Percentiles rank a stretch among this genome's conserved stretches.
Conservation (phyloP, 257 asterid genomes). For the Linderniella brevidens region DNA sequence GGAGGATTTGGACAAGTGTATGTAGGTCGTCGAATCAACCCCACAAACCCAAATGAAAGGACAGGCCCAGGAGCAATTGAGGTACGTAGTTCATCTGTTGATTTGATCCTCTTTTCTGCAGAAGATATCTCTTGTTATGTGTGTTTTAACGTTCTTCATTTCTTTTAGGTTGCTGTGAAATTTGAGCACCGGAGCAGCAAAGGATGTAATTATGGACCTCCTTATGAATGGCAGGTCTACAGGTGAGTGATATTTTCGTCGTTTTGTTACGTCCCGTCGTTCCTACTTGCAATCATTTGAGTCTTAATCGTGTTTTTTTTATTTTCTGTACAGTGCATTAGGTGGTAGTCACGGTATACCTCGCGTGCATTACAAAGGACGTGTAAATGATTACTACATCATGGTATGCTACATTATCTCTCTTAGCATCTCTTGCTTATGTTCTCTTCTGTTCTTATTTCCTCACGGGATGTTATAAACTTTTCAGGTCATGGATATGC, state of each 20-base stretch:
- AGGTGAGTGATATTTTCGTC: slow-evolving; percentile 18
- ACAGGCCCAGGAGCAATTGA: slow-evolving; percentile 77
- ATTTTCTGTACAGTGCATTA: slow-evolving; percentile 18
- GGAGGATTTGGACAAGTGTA: slow-evolving; percentile 96
- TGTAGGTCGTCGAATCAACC: slow-evolving; percentile 69
- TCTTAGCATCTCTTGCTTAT: too few relatives aligned
- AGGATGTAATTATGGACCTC: slow-evolving; percentile 80
- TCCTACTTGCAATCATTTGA: background rate
- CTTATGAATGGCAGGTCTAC: slow-evolving; percentile 82
- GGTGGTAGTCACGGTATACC: slow-evolving; percentile 89
- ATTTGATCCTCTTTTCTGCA: slow-evolving; percentile 6
- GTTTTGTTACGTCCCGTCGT: background rate
- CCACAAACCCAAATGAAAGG: slow-evolving; percentile 49
- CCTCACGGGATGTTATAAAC: slow-evolving; percentile 3
- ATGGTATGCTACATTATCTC: slow-evolving; percentile 28
- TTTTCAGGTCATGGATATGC: slow-evolving; percentile 92
- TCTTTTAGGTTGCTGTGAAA: slow-evolving; percentile 65
- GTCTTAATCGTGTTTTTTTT: slow-evolving; percentile 2
- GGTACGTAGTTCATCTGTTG: slow-evolving; percentile 18
- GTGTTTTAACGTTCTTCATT: slow-evolving; percentile 3
- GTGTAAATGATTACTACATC: slow-evolving; percentile 55
- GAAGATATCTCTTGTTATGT: background rate
- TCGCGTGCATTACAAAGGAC: slow-evolving; percentile 60
- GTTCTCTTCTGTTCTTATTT: too few relatives aligned
- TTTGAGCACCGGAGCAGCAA: slow-evolving; percentile 77